Evolutionary conservation across 1,139 yeast species (phyloP), one percentile per base, ranked within the genome.

Genomic region (Geotrichum aggregatum): DNA sequence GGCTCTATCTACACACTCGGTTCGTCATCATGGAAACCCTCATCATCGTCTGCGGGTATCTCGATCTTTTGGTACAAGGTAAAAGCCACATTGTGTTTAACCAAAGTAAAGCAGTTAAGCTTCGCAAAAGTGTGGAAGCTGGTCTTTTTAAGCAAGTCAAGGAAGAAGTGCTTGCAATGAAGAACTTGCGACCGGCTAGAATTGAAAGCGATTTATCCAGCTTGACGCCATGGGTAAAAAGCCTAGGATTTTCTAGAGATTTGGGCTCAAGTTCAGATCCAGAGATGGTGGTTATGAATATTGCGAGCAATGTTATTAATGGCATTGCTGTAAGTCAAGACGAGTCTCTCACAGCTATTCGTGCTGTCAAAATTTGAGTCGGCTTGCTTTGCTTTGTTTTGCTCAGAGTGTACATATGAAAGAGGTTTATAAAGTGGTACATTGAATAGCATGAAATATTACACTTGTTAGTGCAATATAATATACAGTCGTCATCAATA

Each of bases 1-100:
- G 73, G 72, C 47, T 52, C 10, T 59, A 61, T 47, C 53, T 63
- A 47, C 73, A 71, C 51, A 43, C 57, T 19, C 57, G 63, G 8
- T 67, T 63, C 49, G 61, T 65, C 0, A 47, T 63, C 1, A 44
- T 67, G 7, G 73, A 70, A 44, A 63, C 70, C 1, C 51, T 58
- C 38, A 60, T 61, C 51, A 56, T 63, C 2, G 58, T 62, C 3
- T 44, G 50, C 8, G 60, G 59, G 2, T 63, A 60, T 41, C 24
- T 57, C 10, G 52, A 55, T n/a, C 58, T 63, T 59, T 39, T 58
- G 52, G 43, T 52, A 56, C 4, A 56, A 57, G 45, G 52, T 56
- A 49, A 59, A 36, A 40, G 52, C 54, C 53, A 62, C 58, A 40
- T 54, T 50, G 47, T 47, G 50, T 51, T 40, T 41, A 3, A 28